Evolutionary conservation across 495 filamentous ascomycete species (phyloP).

Genomic region (Annulohypoxylon nitens): DNA sequence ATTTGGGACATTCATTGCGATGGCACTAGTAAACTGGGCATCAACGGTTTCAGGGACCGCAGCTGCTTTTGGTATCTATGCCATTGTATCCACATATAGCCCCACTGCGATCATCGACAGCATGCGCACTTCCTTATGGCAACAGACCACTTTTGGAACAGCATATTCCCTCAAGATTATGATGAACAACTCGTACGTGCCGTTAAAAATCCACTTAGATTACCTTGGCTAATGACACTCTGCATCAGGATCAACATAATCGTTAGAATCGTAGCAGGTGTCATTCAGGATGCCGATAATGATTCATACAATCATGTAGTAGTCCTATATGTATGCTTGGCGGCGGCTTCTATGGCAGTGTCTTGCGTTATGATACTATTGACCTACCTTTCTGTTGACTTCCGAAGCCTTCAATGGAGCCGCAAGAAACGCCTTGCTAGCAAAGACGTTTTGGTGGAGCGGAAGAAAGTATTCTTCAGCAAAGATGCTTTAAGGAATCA

Average conservation of each 20-base stretch:
- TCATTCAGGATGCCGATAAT: background rate
- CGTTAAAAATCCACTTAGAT: background rate
- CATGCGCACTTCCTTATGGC: background rate
- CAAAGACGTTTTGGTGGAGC: background rate
- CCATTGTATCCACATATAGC: background rate
- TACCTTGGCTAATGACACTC: background rate
- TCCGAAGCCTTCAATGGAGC: background rate
- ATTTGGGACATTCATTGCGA: background rate
- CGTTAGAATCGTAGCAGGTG: background rate
- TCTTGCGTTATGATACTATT: constrained; percentile 2
- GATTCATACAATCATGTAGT: background rate
- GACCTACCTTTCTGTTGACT: background rate
- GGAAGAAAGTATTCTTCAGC: background rate
- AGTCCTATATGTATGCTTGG: background rate
- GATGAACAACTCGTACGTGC: constrained; percentile 3
- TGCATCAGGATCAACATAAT: background rate
- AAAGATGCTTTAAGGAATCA: background rate
- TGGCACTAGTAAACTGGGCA: background rate
- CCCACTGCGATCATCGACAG: constrained; percentile 1
- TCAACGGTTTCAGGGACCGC: background rate
- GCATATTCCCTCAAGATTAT: background rate
- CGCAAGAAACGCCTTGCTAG: background rate
- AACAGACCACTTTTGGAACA: background rate
- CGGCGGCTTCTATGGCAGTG: background rate
- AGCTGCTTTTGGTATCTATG: constrained; percentile 1